These are phyloP conservation scores for Heliamphora exappendiculata DNA, from an alignment of 148 eudicot genomes.

Conservation along the genomic window DNA sequence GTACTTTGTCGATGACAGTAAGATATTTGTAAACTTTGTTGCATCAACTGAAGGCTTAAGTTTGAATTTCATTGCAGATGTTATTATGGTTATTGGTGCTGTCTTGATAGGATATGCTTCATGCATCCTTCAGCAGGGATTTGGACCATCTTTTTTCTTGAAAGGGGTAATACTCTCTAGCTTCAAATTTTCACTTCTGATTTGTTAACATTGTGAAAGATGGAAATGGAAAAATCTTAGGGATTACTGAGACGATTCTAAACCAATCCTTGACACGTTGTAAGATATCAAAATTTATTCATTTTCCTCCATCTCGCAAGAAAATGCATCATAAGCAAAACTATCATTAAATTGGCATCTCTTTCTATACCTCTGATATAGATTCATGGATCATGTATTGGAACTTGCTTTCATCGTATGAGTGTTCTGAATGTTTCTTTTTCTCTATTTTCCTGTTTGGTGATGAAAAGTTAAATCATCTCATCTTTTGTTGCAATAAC, in stretches of 20 bases:
- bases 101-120: conserved; percentile 60
- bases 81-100: conserved; percentile 68
- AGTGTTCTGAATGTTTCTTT: neutral
- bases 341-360: neutral
- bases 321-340: neutral
- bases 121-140: conserved; percentile 80
- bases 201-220: neutral
- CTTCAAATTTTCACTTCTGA: neutral
- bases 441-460: neutral
- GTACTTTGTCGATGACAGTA: neutral
- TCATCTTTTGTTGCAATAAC: neutral
- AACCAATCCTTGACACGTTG: neutral
- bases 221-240: neutral
- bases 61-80: conserved; percentile 27
- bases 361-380: neutral
- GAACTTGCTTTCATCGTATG: neutral
- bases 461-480: neutral
- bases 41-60: neutral
- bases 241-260: neutral
- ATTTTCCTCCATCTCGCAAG: neutral
- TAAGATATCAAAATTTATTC: neutral
- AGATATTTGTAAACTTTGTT: neutral
- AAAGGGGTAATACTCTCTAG: conserved; percentile 31
- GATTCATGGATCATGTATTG: neutral
- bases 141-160: conserved; percentile 47